A percentile compares a stretch with the other conserved stretches of the same genome.
Conservation (phyloP, 345 rosid species). For the Linum trigynum region DNA sequence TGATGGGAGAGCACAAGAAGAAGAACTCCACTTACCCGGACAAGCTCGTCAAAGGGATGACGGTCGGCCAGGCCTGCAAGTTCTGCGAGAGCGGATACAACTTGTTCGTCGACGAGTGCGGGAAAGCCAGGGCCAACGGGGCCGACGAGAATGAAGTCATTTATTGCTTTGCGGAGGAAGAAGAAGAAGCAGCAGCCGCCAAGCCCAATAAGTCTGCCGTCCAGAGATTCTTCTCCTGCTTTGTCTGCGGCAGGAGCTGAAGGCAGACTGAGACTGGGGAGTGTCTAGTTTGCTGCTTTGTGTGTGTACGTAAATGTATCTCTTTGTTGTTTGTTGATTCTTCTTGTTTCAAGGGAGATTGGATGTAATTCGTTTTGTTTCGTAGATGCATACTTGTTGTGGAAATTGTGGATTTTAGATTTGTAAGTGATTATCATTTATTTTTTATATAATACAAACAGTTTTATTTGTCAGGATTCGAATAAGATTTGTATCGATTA, state of each 20-base stretch:
- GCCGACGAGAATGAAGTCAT: background rate
- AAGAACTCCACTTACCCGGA: background rate
- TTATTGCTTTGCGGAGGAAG: background rate
- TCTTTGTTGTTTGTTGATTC: too few relatives aligned
- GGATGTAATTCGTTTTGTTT: too few relatives aligned
- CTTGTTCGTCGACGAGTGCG: background rate
- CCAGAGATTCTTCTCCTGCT: background rate
- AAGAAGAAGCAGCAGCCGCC: background rate
- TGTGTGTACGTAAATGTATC: too few relatives aligned
- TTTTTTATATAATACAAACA: too few relatives aligned
- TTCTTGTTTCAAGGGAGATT: too few relatives aligned
- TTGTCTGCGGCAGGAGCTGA: background rate
- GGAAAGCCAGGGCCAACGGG: background rate
- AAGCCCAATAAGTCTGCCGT: background rate
- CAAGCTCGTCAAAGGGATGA: background rate
- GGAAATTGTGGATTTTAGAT: too few relatives aligned
- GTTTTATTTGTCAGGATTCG: too few relatives aligned
- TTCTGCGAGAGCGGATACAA: background rate
- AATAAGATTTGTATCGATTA: too few relatives aligned
- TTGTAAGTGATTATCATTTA: too few relatives aligned
- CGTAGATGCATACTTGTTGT: too few relatives aligned
- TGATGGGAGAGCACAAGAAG: background rate
- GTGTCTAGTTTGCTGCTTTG: too few relatives aligned
- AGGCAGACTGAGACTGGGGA: too few relatives aligned
- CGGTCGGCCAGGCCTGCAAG: background rate